Conservation (phyloP, 1,284 basidiomycete species). For the Phenoliferia sp. region DNA sequence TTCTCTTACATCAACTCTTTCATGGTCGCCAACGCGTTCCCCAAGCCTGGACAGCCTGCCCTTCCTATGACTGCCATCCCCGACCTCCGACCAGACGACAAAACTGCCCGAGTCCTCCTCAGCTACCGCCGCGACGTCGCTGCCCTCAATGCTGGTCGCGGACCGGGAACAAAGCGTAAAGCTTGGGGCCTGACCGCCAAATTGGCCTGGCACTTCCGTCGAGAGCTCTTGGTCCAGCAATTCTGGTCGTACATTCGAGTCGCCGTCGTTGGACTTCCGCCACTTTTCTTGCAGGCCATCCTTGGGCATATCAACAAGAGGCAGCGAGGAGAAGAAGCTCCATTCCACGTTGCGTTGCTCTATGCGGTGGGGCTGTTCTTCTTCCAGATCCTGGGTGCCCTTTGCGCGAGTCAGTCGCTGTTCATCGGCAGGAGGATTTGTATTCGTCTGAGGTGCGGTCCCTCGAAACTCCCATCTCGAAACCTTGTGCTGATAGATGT, state of each 20-base stretch:
- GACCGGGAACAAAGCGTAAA: slow-evolving; percentile 1
- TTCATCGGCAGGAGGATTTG: slow-evolving; percentile 50
- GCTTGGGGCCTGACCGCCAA: slow-evolving; percentile 42
- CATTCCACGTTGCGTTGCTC: slow-evolving; percentile 49
- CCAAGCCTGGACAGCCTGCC: slow-evolving; percentile 38
- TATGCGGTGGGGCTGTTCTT: slow-evolving; percentile 50
- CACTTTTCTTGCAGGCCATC: slow-evolving; percentile 49
- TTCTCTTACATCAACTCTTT: slow-evolving; percentile 45
- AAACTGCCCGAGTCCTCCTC: slow-evolving; percentile 46
- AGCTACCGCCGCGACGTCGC: slow-evolving; percentile 42
- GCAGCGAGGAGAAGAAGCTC: slow-evolving; percentile 37
- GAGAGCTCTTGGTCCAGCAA: slow-evolving; percentile 40
- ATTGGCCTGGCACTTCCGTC: slow-evolving; percentile 43
- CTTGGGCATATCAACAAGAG: slow-evolving; percentile 47
- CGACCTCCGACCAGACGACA: slow-evolving; percentile 50
- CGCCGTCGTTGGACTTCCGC: slow-evolving; percentile 47
- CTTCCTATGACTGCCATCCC: slow-evolving; percentile 48
- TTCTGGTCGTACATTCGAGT: slow-evolving; percentile 47
- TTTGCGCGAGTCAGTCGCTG: slow-evolving; percentile 46
- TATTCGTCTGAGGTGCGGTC: slow-evolving; percentile 40
- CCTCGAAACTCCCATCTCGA: not conserved
- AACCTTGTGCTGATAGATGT: not conserved
- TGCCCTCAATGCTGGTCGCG: slow-evolving; percentile 1
- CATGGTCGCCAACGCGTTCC: slow-evolving; percentile 20
- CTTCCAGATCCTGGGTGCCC: slow-evolving; percentile 45